Base-by-base conservation (phyloP, 352 stramenopile species). In the Phytophthora citrophthora region DNA sequence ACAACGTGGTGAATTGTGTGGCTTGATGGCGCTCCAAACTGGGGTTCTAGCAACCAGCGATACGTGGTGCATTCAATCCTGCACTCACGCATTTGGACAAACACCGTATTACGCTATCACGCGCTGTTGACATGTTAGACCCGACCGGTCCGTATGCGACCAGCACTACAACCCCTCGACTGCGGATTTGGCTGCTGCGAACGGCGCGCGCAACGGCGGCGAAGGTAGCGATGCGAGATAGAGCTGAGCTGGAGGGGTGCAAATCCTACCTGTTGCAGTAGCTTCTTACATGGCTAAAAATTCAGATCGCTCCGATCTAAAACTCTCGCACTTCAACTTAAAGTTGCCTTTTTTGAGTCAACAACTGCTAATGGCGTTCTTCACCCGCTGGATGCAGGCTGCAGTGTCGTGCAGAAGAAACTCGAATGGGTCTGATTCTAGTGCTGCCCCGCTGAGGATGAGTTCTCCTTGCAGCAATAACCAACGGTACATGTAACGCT, bases 291-390 rank as follows among this genome's bases (percentile, higher is more conserved):
- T 32, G 29, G 29, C 29, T 32, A 32, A 55, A 55, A 55, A 55
- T 27, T 55, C 13, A 4, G 49, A 9, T n/a, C 1, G 2, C 34
- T 18, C 34, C 34, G 49, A 34, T 45, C 49, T 46, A 32, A 56
- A 56, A 56, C 49, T 10, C 49, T 43, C 49, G 34, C 49, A 34
- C 49, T 56, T 46, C 49, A 56, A 56, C 11, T 46, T 32, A 32
- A 26, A 56, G 34, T 46, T 56, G 32, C 49, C 49, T 56, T 45
- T 20, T 55, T 46, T 32, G 29, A 32, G 29, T 32, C 29, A 32
- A 32, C 29, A 3, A 8, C 29, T 32, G 29, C 29, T 32, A 31
- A 11, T 24, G 7, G 6, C 26, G 8, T 32, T 18, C 18, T 32
- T 34, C 11, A 12, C 13, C 9, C 32, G 48, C 31, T 13, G 48